A percentile compares a stretch with the other conserved stretches of the same genome.
Evolutionary conservation across 176 grass and related monocot genomes (phyloP).

Genomic region (Urochloa ruziziensis): DNA sequence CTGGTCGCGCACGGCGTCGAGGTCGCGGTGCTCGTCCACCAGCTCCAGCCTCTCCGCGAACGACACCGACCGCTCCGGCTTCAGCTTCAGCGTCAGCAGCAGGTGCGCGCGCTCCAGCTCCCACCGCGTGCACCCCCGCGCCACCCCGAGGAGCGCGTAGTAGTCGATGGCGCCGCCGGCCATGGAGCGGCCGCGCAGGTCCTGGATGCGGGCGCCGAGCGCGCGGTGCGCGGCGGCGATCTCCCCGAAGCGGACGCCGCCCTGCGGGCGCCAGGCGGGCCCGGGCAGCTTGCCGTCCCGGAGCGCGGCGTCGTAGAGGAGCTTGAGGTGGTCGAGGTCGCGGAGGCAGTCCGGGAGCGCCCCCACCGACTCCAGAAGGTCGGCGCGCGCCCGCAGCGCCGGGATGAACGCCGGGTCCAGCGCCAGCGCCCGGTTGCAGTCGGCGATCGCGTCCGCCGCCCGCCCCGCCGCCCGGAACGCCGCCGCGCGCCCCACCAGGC

Average conservation of each 20-base stretch:
- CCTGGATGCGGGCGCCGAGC: conserved; percentile 61
- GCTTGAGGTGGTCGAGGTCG: conserved; percentile 94
- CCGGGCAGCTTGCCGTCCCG: conserved; percentile 79
- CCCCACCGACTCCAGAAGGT: conserved; percentile 55
- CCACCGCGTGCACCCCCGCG: conserved; percentile 55
- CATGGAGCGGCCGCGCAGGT: conserved; percentile 50
- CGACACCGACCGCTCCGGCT: conserved; percentile 64
- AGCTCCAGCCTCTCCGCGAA: conserved; percentile 86
- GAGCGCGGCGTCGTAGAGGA: conserved; percentile 86
- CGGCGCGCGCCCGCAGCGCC: conserved; percentile 78
- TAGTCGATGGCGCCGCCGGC: conserved; percentile 78
- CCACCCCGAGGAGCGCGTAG: conserved; percentile 62
- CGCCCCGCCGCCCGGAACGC: conserved; percentile 58
- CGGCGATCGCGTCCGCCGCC: conserved; percentile 67
- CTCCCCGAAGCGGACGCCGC: conserved; percentile 63
- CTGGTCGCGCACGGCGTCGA: conserved; percentile 80
- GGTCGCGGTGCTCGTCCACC: conserved; percentile 79
- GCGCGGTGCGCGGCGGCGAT: conserved; percentile 57
- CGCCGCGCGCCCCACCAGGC: conserved; percentile 75
- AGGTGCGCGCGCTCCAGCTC: conserved; percentile 82
- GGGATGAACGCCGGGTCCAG: conserved; percentile 88
- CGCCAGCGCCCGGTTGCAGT: conserved; percentile 86
- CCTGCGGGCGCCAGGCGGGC: conserved; percentile 49
- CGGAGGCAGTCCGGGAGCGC: conserved; percentile 67
- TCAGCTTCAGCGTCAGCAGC: conserved; percentile 78